phyloP scores from a whole-genome alignment of 2,329 filamentous ascomycete genomes.

The Emericellopsis cladophorae region DNA sequence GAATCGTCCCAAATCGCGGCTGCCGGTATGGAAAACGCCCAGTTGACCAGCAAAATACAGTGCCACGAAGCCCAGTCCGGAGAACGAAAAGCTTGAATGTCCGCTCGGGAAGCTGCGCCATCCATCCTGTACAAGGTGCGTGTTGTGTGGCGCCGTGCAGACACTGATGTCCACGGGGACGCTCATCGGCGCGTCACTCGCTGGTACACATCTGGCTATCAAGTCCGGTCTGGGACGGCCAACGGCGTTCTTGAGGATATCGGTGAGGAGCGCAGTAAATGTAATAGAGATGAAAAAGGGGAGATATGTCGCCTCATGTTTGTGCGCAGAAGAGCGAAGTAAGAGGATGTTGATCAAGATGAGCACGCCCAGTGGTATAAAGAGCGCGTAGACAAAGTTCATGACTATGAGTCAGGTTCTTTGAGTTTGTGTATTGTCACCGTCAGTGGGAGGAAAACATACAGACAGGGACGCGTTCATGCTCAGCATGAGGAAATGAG shows the following conservation, averaged over 20 bases:
- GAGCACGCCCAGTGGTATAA: slow-evolving; percentile 56
- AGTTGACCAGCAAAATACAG: slow-evolving; percentile 59
- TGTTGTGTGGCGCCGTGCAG: slow-evolving; percentile 58
- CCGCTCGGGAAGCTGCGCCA: slow-evolving; percentile 77
- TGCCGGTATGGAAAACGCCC: slow-evolving; percentile 35
- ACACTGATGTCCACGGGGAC: slow-evolving; percentile 51
- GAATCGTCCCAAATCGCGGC: slow-evolving; percentile 40
- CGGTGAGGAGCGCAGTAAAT: slow-evolving; percentile 72
- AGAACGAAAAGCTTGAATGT: slow-evolving; percentile 69
- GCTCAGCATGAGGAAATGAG: slow-evolving; percentile 72
- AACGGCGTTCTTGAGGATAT: slow-evolving; percentile 81
- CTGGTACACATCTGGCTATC: slow-evolving; percentile 68
- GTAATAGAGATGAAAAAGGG: slow-evolving; percentile 67
- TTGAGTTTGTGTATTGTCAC: neutral
- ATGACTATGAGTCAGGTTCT: slow-evolving; percentile 29
- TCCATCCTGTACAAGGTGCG: slow-evolving; percentile 64
- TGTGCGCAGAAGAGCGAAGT: slow-evolving; percentile 54
- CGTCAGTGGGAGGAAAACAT: slow-evolving; percentile 19
- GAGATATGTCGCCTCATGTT: slow-evolving; percentile 75
- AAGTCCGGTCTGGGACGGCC: slow-evolving; percentile 56
- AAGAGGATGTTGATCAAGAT: slow-evolving; percentile 45
- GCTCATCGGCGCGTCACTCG: slow-evolving; percentile 28
- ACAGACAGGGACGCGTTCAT: slow-evolving; percentile 74
- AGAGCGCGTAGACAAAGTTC: slow-evolving; percentile 69
- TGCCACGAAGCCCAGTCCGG: slow-evolving; percentile 62